These are phyloP conservation scores for Sparassis latifolia DNA, from an alignment of 1,284 basidiomycete species.

Conservation along the genomic window DNA sequence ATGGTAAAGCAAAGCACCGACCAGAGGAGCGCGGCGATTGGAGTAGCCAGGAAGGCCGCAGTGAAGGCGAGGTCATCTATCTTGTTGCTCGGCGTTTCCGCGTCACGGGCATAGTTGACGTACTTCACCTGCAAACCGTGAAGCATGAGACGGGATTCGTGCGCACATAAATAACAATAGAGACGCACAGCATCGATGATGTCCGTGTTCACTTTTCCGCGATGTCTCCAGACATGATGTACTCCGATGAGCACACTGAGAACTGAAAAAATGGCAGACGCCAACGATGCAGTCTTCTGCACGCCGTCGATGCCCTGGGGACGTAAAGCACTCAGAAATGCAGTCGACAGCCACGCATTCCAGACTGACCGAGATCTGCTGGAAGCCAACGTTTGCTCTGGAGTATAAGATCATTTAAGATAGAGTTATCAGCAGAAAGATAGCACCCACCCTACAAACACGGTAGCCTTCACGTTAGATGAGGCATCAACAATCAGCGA, in stretches of 20 bases:
- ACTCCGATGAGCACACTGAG: conserved; percentile 19
- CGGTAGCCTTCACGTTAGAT: conserved; percentile 4
- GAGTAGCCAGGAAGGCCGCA: conserved; percentile 19
- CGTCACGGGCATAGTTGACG: conserved; percentile 1
- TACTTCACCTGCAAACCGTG: conserved; percentile 6
- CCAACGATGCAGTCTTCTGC: conserved; percentile 15
- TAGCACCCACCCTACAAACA: neutral
- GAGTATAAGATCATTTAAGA: neutral
- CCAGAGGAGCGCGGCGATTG: conserved; percentile 20
- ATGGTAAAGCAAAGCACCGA: conserved; percentile 16
- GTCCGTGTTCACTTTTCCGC: conserved; percentile 14
- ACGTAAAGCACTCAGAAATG: neutral
- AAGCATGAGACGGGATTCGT: neutral
- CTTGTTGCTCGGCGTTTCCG: conserved; percentile 2
- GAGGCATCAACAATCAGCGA: conserved; percentile 3
- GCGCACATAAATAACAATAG: neutral
- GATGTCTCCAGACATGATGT: conserved; percentile 23
- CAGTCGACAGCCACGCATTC: neutral
- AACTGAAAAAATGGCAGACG: conserved; percentile 18
- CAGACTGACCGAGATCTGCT: conserved; percentile 12
- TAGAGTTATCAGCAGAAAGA: neutral
- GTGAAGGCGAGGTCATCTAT: conserved; percentile 3
- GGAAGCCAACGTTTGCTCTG: conserved; percentile 7
- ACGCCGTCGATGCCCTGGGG: conserved; percentile 12
- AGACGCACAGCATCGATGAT: conserved; percentile 14